These are phyloP conservation scores for Vitis rupestris DNA, from an alignment of 164 flowering plant genomes.

Conservation along the genomic window DNA sequence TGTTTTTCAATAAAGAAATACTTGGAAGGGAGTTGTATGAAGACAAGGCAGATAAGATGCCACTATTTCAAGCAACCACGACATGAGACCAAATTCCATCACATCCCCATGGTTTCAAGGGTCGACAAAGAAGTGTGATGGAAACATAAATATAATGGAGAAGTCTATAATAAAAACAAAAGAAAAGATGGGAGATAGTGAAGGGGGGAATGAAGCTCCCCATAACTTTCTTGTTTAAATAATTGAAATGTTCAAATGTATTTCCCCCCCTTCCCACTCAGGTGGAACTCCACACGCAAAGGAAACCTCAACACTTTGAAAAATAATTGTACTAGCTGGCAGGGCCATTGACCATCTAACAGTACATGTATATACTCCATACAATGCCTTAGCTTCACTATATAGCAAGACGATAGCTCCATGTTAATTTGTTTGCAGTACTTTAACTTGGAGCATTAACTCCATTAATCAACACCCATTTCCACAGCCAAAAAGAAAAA, in stretches of 20 bases:
- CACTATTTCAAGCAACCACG: constrained; percentile 31
- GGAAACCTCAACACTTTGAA: constrained; percentile 23
- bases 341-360: constrained; percentile 38
- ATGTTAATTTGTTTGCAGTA: too few relatives aligned
- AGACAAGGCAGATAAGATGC: constrained; percentile 14
- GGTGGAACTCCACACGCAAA: constrained; percentile 51
- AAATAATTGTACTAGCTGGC: constrained; percentile 28
- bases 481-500: too few relatives aligned
- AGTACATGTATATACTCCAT: background rate
- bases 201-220: constrained; percentile 3
- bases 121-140: background rate
- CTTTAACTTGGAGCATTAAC: too few relatives aligned
- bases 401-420: background rate
- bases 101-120: constrained; percentile 11
- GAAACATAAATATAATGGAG: background rate
- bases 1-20: background rate
- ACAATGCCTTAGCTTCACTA: constrained; percentile 10
- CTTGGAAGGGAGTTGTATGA: background rate
- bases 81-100: constrained; percentile 30
- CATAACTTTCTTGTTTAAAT: constrained; percentile 10
- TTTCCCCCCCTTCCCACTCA: constrained; percentile 11
- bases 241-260: background rate
- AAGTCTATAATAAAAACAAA: background rate
- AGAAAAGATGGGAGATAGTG: background rate
- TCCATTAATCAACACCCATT: too few relatives aligned